These are phyloP conservation scores for Mycena polygramma DNA, from an alignment of 768 basidiomycete genomes.

Conservation along the genomic window DNA sequence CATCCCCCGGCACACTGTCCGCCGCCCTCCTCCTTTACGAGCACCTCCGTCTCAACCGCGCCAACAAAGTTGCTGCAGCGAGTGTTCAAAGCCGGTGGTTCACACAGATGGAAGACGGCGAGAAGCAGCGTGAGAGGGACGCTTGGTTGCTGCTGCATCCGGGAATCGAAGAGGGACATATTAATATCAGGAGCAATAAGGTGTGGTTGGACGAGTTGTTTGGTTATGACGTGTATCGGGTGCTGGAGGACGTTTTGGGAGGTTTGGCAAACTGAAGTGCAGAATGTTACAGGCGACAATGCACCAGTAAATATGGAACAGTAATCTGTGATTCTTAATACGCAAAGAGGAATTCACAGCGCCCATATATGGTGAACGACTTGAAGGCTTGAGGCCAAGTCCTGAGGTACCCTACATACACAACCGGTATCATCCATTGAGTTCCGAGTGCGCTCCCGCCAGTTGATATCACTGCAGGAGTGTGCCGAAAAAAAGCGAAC, in stretches of 20 bases:
- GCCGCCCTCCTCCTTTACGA: slow-evolving; percentile 25
- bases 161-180: slow-evolving; percentile 24
- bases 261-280: no score
- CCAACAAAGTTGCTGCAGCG: slow-evolving; percentile 23
- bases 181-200: slow-evolving; percentile 25
- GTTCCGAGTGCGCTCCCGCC: no score
- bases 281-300: no score
- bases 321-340: no score
- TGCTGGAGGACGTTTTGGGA: slow-evolving; percentile 19
- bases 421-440: no score
- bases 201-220: slow-evolving; percentile 35
- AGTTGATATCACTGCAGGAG: no score
- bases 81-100: slow-evolving; percentile 31
- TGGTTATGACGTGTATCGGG: slow-evolving; percentile 35
- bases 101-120: slow-evolving; percentile 32
- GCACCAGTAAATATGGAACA: no score
- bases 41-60: slow-evolving; percentile 20
- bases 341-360: no score
- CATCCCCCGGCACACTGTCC: slow-evolving; percentile 10
- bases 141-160: slow-evolving; percentile 23
- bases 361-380: no score
- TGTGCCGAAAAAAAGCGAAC: no score
- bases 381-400: no score
- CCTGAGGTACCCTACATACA: no score
- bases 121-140: slow-evolving; percentile 22